Base-by-base conservation (phyloP, 2,329 filamentous ascomycete species). In the Hymenoscyphus occultus region DNA sequence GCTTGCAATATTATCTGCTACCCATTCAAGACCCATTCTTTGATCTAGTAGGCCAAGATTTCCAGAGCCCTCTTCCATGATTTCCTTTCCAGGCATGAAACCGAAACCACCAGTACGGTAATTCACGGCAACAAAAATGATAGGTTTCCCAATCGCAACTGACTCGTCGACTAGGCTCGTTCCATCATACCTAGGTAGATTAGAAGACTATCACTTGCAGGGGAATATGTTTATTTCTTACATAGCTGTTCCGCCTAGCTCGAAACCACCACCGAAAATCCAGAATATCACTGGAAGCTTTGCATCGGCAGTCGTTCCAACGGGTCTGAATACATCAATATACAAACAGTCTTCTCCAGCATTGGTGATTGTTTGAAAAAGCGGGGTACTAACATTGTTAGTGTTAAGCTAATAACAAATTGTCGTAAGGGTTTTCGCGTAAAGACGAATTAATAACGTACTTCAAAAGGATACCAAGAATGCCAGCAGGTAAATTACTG, bases 11-110 rank as follows among this genome's bases (percentile, higher is more conserved):
- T 93, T 92, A 71, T 92, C 89, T 7, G 89, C 86, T 0, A 91
- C 84, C 91, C 91, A 94, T 74, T 93, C 78, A 6, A 94, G 80
- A 0, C 84, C 90, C 68, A 90, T 81, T 40, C 89, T 82, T 71
- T 93, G 90, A 72, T 94, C 91, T 0, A 90, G 80, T 2, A 91
- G 81, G 2, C 91, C 91, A 3, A 92, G 75, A 73, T 93, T 94
- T 2, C 87, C 77, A 1, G 87, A 83, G 1, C 89, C 89, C 67
- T 91, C 89, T 4, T 81, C 80, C 3, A 88, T 79, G 56, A 92
- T 81, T 74, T 92, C 89, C 61, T 83, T 83, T 6, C 90, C 90
- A 0, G 86, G 83, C 74, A 93, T 73, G 77, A 92, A 93, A 0
- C 90, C 91, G 67, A 92, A 93, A 0, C 86, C 90, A 7, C 84